Evolutionary conservation across 768 basidiomycete species (phyloP), one percentile per base, ranked within the genome.

Genomic region (Inosperma sp.): DNA sequence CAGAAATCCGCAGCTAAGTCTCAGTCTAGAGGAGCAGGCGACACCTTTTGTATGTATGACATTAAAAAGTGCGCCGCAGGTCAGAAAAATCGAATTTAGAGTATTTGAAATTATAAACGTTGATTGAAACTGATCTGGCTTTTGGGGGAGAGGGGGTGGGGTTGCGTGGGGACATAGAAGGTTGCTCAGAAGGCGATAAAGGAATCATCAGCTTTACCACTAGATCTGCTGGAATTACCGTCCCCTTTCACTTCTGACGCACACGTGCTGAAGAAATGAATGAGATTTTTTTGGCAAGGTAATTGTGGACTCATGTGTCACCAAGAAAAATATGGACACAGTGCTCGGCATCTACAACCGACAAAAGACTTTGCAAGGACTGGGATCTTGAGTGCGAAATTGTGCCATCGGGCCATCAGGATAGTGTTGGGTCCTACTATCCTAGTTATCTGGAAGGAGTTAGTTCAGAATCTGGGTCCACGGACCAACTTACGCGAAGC

Each of bases 281-380:
- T 51, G 35, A 54, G 22, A 17, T 14, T 25, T 36, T 19, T 22
- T 49, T 31, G 48, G 49, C 59, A 41, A 59, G 52, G 45, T 36
- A 34, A 19, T 44, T 29, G 45, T 25, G 37, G 27, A 70, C 85
- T 78, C 78, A 90, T 87, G 85, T 85, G 71, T 93, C 91, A 27
- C 86, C 88, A 70, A 92, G 75, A 67, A 85, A 93, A 53, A 93
- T 91, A 58, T 92, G 88, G 43, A 93, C 88, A 52, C 88, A 85
- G 62, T 92, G 88, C 58, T 89, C 86, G 51, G 89, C 88, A 65
- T 93, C 91, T 68, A 41, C n/a, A 48, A 26, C 53, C 30, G 55
- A 48, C 42, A 31, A 17, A 16, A 34, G 40, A 35, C 8, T n/a
- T 31, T 41, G 30, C 42, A 47, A 21, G 33, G 30, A 51, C 37